phyloP scores from a whole-genome alignment of 148 eudicot genomes.

The Polygonum aviculare region DNA sequence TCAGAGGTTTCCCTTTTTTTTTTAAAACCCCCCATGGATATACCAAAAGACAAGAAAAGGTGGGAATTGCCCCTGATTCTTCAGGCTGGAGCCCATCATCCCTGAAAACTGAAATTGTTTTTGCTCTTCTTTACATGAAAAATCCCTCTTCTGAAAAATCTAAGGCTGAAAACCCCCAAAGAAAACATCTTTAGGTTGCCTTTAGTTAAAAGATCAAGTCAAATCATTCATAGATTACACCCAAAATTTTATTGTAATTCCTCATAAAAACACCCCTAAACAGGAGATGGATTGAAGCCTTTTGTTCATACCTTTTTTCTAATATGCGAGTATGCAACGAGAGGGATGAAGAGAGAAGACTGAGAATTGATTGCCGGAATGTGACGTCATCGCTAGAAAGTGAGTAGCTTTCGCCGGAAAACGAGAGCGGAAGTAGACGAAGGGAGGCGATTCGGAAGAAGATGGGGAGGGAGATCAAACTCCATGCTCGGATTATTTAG shows the following conservation, averaged over 20 bases:
- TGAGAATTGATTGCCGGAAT: neutral
- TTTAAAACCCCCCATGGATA: neutral
- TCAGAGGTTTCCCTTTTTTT: neutral
- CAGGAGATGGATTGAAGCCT: neutral
- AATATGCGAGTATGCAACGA: neutral
- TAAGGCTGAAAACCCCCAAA: neutral
- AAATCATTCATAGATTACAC: neutral
- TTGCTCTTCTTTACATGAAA: neutral
- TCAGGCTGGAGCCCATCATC: neutral
- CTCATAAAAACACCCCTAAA: neutral
- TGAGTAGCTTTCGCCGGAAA: neutral
- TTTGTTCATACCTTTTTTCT: neutral
- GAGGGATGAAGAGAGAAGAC: neutral
- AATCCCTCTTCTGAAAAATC: neutral
- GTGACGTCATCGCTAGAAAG: slow-evolving; percentile 6
- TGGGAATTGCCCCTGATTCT: neutral
- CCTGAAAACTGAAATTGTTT: neutral
- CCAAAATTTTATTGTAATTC: neutral
- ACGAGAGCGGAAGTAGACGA: neutral
- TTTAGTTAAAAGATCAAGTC: neutral
- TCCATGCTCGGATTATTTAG: neutral
- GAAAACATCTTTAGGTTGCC: neutral
- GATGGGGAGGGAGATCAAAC: neutral
- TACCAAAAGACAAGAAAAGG: neutral
- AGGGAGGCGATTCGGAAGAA: neutral